These are phyloP conservation scores for Parascedosporium putredinis DNA, from an alignment of 2,329 filamentous ascomycete species.

Conservation along the genomic window DNA sequence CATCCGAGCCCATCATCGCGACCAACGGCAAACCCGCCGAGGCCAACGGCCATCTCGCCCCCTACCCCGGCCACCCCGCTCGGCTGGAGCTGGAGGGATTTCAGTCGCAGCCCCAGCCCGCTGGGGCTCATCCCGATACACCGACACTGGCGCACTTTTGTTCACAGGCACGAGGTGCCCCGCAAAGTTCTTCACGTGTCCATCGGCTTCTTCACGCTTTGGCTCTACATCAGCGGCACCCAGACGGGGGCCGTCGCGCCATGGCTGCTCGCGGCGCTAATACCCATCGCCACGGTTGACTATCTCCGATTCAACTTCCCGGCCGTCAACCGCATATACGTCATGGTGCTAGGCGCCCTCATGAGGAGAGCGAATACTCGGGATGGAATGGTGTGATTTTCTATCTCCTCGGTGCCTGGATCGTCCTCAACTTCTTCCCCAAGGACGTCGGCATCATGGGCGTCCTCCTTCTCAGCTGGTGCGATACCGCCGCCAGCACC, in stretches of 20 bases:
- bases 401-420: constrained; percentile 86
- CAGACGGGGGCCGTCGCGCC: constrained; percentile 73
- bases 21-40: constrained; percentile 23
- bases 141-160: constrained; percentile 78
- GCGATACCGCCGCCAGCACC: constrained; percentile 91
- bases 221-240: constrained; percentile 70
- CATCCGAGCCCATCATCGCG: constrained; percentile 10
- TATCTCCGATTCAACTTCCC: constrained; percentile 73
- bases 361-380: constrained; percentile 96
- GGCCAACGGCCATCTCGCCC: constrained; percentile 58
- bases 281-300: constrained; percentile 78
- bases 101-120: constrained; percentile 86
- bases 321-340: constrained; percentile 78
- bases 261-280: constrained; percentile 66
- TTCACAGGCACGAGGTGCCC: constrained; percentile 94
- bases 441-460: constrained; percentile 90
- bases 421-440: constrained; percentile 74
- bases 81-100: constrained; percentile 72
- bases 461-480: constrained; percentile 89
- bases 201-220: constrained; percentile 87
- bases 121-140: constrained; percentile 93
- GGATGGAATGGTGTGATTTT: constrained; percentile 97
- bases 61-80: constrained; percentile 46
- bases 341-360: constrained; percentile 71
- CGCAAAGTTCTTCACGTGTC: constrained; percentile 89